Evolutionary conservation across 257 asterid genomes (phyloP), one percentile per base, ranked within the genome.

Genomic region (Rehmannia glutinosa): DNA sequence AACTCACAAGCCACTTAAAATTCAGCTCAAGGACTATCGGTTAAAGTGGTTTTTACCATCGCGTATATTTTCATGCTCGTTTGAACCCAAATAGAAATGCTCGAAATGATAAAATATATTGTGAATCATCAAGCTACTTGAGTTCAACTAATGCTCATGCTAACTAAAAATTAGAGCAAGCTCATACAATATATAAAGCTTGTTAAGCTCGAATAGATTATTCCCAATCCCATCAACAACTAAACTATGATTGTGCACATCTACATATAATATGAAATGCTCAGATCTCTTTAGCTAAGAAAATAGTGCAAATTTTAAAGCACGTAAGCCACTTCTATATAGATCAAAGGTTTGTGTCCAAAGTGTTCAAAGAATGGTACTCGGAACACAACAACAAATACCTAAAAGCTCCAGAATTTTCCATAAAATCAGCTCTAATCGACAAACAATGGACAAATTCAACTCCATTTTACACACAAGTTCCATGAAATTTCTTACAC

Each of bases 281-380:
- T 19, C 15, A 46, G 42, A 45, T 56, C 43, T 49, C 12, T 35
- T 16, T 16, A 13, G 59, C 51, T 39, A 51, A 52, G 23, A 53
- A 41, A 19, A 27, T 30, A 38, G 16, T 33, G 8, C 11, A 24
- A 36, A 36, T 62, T 61, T 20, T n/a, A 49, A 4, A 53, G 33
- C 51, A 72, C 25, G 38, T 24, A 41, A 30, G 52, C 47, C 60
- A 55, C 66, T 33, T 28, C 7, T 8, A 39, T 6, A 60, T 28
- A 62, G 56, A 39, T 41, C 61, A 39, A 21, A 60, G n/a, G 24
- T 59, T 73, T 58, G 53, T 7, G 42, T 38, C 57, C 52, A 66
- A 60, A 68, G 59, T 42, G 21, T 19, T 24, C 23, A 54, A 25
- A 51, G 11, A 28, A 67, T 43, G 56, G 36, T 43, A 28, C 35